A percentile compares a stretch with the other conserved stretches of the same genome.
These are phyloP conservation scores for Uncinocarpus reesii DNA, from an alignment of 2,329 filamentous ascomycete species.

Conservation along the genomic window DNA sequence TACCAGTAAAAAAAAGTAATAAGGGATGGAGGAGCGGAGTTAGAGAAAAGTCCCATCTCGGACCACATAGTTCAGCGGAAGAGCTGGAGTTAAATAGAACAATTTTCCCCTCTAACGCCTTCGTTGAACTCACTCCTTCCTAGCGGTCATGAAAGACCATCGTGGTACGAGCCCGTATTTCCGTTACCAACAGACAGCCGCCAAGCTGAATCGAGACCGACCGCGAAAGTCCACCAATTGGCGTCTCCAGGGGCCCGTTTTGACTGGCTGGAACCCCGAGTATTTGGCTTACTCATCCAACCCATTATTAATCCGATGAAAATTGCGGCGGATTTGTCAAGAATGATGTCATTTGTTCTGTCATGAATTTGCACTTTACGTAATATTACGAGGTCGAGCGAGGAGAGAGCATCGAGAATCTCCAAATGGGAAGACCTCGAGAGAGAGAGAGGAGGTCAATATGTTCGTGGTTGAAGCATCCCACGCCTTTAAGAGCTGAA, in stretches of 20 bases:
- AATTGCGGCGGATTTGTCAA: constrained; percentile 4
- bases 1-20: background rate
- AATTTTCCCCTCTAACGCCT: too few species aligned
- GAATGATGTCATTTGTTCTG: constrained; percentile 9
- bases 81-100: too few species aligned
- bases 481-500: background rate
- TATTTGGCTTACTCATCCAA: background rate
- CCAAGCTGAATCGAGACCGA: background rate
- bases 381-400: background rate
- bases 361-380: constrained; percentile 2
- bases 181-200: background rate
- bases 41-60: too few species aligned
- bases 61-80: too few species aligned
- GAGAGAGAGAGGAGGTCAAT: background rate
- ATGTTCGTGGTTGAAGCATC: too few species aligned
- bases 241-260: background rate
- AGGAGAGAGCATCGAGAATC: background rate
- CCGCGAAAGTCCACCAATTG: background rate
- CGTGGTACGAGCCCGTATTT: constrained; percentile 1
- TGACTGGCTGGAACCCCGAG: background rate
- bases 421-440: background rate
- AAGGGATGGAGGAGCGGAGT: background rate
- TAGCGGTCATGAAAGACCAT: too few species aligned
- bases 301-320: constrained; percentile 3
- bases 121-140: too few species aligned